Evolutionary conservation across 2,329 filamentous ascomycete genomes (phyloP).

Genomic region (Chaetomium strumarium): DNA sequence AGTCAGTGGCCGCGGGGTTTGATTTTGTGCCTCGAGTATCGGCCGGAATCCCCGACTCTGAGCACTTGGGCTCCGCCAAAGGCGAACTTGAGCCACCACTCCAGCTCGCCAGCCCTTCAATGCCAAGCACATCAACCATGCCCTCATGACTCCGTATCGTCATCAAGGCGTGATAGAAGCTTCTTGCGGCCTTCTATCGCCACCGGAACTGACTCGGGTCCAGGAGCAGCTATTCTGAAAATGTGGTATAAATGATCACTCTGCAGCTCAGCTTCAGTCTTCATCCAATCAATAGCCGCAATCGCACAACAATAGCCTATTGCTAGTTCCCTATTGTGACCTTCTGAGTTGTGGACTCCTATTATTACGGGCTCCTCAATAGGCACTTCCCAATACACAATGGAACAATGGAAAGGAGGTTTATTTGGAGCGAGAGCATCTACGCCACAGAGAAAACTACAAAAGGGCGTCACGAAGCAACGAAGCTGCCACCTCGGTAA

Average conservation of each 20-base stretch:
- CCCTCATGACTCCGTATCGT: too few relatives aligned
- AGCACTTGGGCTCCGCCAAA: too few relatives aligned
- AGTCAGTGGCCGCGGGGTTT: too few relatives aligned
- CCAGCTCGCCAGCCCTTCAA: too few relatives aligned
- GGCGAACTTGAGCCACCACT: too few relatives aligned
- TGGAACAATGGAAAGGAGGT: constrained; percentile 23
- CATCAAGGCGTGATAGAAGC: too few relatives aligned
- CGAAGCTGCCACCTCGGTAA: constrained; percentile 12
- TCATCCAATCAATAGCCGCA: not conserved
- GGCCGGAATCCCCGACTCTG: too few relatives aligned
- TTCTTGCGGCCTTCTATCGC: too few relatives aligned
- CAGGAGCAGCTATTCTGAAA: not conserved
- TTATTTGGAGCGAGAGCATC: constrained; percentile 23
- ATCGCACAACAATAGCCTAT: not conserved
- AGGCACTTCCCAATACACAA: constrained; percentile 17
- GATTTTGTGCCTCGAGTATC: too few relatives aligned
- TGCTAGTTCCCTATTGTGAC: constrained; percentile 12
- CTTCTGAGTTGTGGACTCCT: constrained; percentile 2
- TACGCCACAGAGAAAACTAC: constrained; percentile 31
- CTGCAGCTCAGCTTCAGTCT: not conserved
- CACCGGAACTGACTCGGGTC: too few relatives aligned
- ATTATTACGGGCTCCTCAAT: constrained; percentile 20
- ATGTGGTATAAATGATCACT: too few relatives aligned
- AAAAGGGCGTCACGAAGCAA: constrained; percentile 27
- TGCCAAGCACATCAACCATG: too few relatives aligned